phyloP scores from a whole-genome alignment of 2,329 filamentous ascomycete species.

The Penicillium janthinellum region DNA sequence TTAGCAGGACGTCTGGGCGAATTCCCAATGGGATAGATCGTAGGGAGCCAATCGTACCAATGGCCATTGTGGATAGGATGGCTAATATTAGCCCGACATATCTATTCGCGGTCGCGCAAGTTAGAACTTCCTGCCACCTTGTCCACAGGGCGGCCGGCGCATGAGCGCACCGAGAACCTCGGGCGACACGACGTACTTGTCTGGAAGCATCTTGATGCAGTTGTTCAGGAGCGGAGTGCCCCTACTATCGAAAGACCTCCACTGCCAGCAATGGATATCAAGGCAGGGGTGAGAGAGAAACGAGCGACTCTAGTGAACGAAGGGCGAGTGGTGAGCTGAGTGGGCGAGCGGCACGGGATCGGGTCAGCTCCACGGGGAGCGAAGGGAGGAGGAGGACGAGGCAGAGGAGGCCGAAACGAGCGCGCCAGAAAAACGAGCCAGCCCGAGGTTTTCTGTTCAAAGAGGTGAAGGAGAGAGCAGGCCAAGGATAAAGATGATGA shows the following conservation, averaged over 20 bases:
- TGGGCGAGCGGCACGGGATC: conserved; percentile 4
- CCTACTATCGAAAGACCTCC: conserved; percentile 37
- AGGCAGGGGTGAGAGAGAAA: not conserved
- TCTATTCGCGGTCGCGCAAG: conserved; percentile 33
- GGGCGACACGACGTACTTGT: conserved; percentile 42
- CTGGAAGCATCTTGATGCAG: conserved; percentile 42
- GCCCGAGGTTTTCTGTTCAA: conserved; percentile 24
- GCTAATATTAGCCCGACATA: conserved; percentile 51
- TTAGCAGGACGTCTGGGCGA: conserved; percentile 11
- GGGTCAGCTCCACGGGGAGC: conserved; percentile 3
- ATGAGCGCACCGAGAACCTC: not conserved
- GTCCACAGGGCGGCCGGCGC: conserved; percentile 12
- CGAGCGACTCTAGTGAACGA: conserved; percentile 17
- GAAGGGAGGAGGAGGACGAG: conserved; percentile 1
- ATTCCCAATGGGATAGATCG: not conserved
- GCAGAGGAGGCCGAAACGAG: not conserved
- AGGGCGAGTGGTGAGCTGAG: conserved; percentile 13
- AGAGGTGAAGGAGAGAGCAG: conserved; percentile 11
- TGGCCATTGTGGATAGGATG: conserved; percentile 52
- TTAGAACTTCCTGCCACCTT: conserved; percentile 25
- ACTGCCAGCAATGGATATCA: conserved; percentile 30
- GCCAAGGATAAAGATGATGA: conserved; percentile 5
- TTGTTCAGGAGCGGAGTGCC: conserved; percentile 40
- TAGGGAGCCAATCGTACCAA: conserved; percentile 35
- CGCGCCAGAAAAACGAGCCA: conserved; percentile 24